Base-by-base conservation (phyloP, 164 flowering plant genomes). In the Magnolia officinalis region DNA sequence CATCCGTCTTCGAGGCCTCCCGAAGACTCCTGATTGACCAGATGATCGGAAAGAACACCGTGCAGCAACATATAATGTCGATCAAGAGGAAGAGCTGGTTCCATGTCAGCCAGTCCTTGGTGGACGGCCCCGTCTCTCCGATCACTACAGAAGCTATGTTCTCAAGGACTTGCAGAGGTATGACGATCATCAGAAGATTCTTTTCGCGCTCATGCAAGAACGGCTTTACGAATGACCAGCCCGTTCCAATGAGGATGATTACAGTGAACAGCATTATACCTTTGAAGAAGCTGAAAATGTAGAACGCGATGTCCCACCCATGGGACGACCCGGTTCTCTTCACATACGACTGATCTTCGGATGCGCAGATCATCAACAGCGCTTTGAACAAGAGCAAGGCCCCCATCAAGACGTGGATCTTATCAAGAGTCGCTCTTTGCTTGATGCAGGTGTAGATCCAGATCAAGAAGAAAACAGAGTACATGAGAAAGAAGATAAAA, bases 151-250 rank as follows among this genome's bases (percentile, higher is more conserved):
- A 73, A 2, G 86, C 89, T 20, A 85, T 76, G 80, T 83, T 87
- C 67, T 80, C 89, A 19, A 85, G 50, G 1, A 87, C 83, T 68
- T 87, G 89, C 9, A 86, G 64, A 1, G 89, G 89, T 24, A 86
- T 86, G 13, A 86, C 83, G 0, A 70, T 61, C 78, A 85, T 85
- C 69, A 85, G 59, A 8, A 85, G 80, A 2, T 83, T 80, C 78
- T 82, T 87, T 69, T 85, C 87, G 8, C 83, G 24, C 10, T 85
- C 89, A 55, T 87, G 89, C 31, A 85, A 70, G 58, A 77, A 79
- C 0, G 87, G 89, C 67, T 87, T 87, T 76, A 87, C 51, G 77
- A 87, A 79, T 2, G 87, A 86, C 89, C 87, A 86, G 1, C 89
- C 87, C 0, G 87, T 86, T 0, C 87, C 87, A 6, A 87, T 87